Percentiles rank a stretch among this genome's conserved stretches.
Evolutionary conservation across 2,329 filamentous ascomycete genomes (phyloP).

Genomic region (Aspergillus nomiae): DNA sequence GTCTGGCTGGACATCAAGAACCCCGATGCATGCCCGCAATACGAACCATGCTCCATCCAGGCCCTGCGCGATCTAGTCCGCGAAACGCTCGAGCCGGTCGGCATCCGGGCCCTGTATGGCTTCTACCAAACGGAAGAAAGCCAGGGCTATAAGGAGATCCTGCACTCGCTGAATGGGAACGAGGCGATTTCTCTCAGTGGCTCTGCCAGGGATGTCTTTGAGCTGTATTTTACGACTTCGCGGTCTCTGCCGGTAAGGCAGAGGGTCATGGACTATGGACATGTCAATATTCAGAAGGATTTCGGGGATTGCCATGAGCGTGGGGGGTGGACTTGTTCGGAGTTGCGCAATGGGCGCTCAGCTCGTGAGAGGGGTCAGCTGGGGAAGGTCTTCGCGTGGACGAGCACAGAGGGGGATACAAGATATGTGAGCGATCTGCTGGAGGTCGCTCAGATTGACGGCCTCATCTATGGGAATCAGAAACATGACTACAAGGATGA

Average conservation of each 20-base stretch:
- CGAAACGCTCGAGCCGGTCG: slow-evolving; percentile 14
- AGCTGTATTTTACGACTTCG: not conserved
- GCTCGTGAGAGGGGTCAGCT: not conserved
- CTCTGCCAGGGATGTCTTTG: not conserved
- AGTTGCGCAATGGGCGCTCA: not conserved
- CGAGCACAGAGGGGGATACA: not conserved
- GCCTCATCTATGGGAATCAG: slow-evolving; percentile 7
- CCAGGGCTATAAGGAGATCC: slow-evolving; percentile 12
- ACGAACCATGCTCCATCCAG: slow-evolving; percentile 16
- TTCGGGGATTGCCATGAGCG: not conserved
- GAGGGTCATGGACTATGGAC: slow-evolving; percentile 8
- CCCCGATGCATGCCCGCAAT: slow-evolving; percentile 15
- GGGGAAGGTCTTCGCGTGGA: slow-evolving; percentile 9
- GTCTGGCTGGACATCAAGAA: slow-evolving; percentile 27
- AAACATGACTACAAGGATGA: slow-evolving; percentile 5
- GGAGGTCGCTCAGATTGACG: not conserved
- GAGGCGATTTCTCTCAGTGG: slow-evolving; percentile 9
- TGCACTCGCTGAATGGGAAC: slow-evolving; percentile 4
- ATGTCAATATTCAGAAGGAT: not conserved
- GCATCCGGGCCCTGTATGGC: slow-evolving; percentile 20
- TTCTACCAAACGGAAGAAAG: slow-evolving; percentile 13
- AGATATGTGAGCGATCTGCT: slow-evolving; percentile 1
- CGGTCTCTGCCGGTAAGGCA: not conserved
- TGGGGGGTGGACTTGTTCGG: not conserved
- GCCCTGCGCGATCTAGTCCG: slow-evolving; percentile 17